A percentile compares a stretch with the other conserved stretches of the same genome.
These are phyloP conservation scores for Selaginella tamariscina DNA, from an alignment of 75 land plant genomes.

Conservation along the genomic window DNA sequence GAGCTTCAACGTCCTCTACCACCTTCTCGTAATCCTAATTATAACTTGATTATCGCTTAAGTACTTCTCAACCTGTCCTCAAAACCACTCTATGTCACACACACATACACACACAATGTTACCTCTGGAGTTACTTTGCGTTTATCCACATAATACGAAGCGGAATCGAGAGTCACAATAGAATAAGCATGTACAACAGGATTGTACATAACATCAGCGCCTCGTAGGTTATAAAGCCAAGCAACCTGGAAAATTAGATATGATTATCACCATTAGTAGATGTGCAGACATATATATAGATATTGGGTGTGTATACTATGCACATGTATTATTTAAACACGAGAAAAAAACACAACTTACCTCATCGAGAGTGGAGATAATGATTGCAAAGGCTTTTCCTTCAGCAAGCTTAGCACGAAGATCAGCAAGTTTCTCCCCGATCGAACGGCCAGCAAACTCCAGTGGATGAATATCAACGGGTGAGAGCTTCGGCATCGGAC, in stretches of 20 bases:
- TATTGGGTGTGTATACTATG: background rate
- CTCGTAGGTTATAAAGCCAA: conserved; percentile 87
- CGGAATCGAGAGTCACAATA: conserved; percentile 54
- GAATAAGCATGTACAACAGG: conserved; percentile 93
- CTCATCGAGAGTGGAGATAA: conserved; percentile 82
- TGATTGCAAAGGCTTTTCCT: conserved; percentile 62
- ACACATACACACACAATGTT: background rate
- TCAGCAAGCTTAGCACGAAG: conserved; percentile 53
- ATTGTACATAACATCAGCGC: conserved; percentile 83
- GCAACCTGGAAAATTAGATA: conserved; percentile 59
- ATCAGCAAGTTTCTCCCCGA: conserved; percentile 61
- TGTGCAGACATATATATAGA: background rate
- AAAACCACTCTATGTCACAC: no score
- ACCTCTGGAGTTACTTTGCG: conserved; percentile 75
- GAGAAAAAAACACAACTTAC: conserved; percentile 19
- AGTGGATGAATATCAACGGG: conserved; percentile 66
- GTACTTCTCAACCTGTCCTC: conserved; percentile 41
- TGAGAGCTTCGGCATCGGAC: conserved; percentile 39
- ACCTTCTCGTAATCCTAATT: conserved; percentile 47
- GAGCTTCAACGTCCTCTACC: conserved; percentile 44
- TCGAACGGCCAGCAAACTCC: conserved; percentile 69
- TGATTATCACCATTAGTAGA: background rate
- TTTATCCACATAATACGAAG: conserved; percentile 84
- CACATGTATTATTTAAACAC: background rate
- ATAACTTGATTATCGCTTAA: conserved; percentile 50